Percentiles rank a stretch among this genome's conserved stretches.
phyloP scores from a whole-genome alignment of 1,139 yeast genomes.

The Sporopachydermia cereana region DNA sequence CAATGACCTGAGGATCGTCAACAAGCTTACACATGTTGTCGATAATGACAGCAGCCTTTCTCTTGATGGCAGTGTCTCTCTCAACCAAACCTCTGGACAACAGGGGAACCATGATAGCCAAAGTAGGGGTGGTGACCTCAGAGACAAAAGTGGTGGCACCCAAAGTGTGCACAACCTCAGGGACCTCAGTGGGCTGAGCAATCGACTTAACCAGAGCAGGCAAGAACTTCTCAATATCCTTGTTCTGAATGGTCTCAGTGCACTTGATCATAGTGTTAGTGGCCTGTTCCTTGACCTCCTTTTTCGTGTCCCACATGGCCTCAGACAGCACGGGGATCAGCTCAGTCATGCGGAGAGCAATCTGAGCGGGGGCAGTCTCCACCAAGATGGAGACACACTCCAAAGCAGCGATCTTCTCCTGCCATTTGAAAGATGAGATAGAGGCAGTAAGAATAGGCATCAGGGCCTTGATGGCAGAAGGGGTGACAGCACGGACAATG shows the following conservation, averaged over 20 bases:
- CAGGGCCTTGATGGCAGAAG: constrained; percentile 83
- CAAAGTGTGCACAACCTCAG: constrained; percentile 95
- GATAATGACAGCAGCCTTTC: constrained; percentile 98
- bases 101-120: constrained; percentile 98
- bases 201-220: constrained; percentile 96
- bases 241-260: constrained; percentile 96
- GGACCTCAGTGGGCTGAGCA: constrained; percentile 92
- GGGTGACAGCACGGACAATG: constrained; percentile 74
- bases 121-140: constrained; percentile 98
- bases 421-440: constrained; percentile 82
- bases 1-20: constrained; percentile 99
- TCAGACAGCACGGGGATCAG: constrained; percentile 96
- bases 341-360: constrained; percentile 98
- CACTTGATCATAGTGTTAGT: constrained; percentile 91
- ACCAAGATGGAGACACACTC: constrained; percentile 78
- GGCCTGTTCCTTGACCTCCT: constrained; percentile 95
- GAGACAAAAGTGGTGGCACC: constrained; percentile 99
- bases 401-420: constrained; percentile 90
- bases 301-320: constrained; percentile 99
- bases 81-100: constrained; percentile 99
- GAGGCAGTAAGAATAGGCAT: constrained; percentile 69
- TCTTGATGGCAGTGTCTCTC: constrained; percentile 98
- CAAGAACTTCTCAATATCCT: constrained; percentile 98
- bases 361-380: constrained; percentile 89
- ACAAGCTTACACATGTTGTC: constrained; percentile 99